Evolutionary conservation across 129 eudicot genomes (phyloP), one percentile per base, ranked within the genome.

Genomic region (Logfia minima): DNA sequence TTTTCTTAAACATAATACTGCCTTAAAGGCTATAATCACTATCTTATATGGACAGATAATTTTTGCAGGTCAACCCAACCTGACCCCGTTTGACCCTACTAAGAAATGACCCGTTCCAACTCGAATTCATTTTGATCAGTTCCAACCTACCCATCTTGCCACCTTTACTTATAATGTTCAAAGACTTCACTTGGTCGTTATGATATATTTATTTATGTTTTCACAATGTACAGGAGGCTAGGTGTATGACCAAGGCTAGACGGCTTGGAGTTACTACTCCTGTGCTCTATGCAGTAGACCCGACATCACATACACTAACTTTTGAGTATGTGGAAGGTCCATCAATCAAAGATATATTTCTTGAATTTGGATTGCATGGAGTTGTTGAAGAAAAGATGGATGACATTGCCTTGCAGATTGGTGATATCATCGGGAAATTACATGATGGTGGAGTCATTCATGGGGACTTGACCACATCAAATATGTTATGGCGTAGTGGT

Each of bases 391-490:
- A 89, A 84, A 82, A 78, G 37, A 86, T 92, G 87, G 66, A 83
- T 77, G 96, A 91, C 77, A 89, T 92, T 75, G 96, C 96, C 8
- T 82, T 81, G 17, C 99, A 95, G 62, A 89, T 89, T 65, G 97
- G 97, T 28, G 82, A 80, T 76, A 85, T 91, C 13, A 88, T 95
- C 70, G 96, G 89, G 6, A 95, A 95, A 81, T 80, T 95, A 69
- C 99, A 95, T 60, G 97, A 92, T 84, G 99, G 99, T 48, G 97
- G 97, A 58, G 86, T 95, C 56, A 66, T 90, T 72, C 99, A 95
- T 81, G 99, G 99, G 41, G 99, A 95, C 70, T 77, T 95, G 76
- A 95, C 99, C 37, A 95, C 99, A 65, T 95, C 99, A 70, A 95
- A 92, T 85, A 95, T 95, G 99, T 86, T 95, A 80, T 82, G 93